phyloP scores from a whole-genome alignment of 2,329 filamentous ascomycete genomes.

The Nemania serpens region DNA sequence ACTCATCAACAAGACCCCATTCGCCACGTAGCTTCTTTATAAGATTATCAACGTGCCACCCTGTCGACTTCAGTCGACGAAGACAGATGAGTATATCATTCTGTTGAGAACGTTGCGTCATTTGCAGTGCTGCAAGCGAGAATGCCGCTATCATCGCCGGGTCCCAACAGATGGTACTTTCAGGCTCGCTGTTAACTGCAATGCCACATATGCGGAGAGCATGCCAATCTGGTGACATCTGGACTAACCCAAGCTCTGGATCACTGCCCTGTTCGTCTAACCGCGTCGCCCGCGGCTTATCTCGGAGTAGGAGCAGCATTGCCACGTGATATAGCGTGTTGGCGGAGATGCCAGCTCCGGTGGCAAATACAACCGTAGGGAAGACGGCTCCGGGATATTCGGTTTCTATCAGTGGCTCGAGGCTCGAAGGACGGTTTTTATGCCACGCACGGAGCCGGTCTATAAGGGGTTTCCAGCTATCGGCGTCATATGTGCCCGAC shows the following conservation, averaged over 20 bases:
- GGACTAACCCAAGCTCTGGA: background rate
- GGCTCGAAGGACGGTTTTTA: slow-evolving; percentile 9
- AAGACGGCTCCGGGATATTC: slow-evolving; percentile 13
- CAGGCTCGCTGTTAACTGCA: slow-evolving; percentile 29
- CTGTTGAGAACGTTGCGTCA: slow-evolving; percentile 20
- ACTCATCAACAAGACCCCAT: slow-evolving; percentile 11
- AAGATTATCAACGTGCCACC: slow-evolving; percentile 28
- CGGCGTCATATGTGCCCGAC: background rate
- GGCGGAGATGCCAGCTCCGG: slow-evolving; percentile 25
- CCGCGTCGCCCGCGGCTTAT: slow-evolving; percentile 3
- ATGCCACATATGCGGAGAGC: slow-evolving; percentile 30
- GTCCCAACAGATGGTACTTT: slow-evolving; percentile 27
- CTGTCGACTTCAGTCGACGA: slow-evolving; percentile 19
- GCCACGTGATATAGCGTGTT: slow-evolving; percentile 29
- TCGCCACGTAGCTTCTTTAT: slow-evolving; percentile 16
- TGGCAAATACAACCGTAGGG: slow-evolving; percentile 24
- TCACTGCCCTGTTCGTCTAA: background rate
- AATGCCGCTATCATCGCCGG: slow-evolving; percentile 30
- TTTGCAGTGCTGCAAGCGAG: slow-evolving; percentile 18
- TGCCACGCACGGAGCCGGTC: slow-evolving; percentile 14
- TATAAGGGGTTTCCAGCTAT: slow-evolving; percentile 11
- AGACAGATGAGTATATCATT: slow-evolving; percentile 22
- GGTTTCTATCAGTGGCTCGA: slow-evolving; percentile 19
- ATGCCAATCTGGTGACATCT: slow-evolving; percentile 27
- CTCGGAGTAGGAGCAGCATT: slow-evolving; percentile 29